These are phyloP conservation scores for Plasmodium vivax DNA, from an alignment of 169 alveolate genomes.

Conservation along the genomic window DNA sequence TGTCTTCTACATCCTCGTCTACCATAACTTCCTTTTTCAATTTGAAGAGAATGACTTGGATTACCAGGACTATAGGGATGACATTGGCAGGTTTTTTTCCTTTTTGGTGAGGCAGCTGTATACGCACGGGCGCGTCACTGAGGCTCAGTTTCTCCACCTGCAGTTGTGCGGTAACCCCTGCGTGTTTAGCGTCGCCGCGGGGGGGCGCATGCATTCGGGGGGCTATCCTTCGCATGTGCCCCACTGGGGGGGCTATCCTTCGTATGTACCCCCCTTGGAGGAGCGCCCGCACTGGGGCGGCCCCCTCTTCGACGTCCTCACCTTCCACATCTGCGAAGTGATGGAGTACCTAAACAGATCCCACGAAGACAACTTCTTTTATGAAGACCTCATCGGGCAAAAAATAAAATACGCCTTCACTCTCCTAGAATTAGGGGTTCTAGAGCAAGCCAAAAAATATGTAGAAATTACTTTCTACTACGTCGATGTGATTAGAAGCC, in stretches of 20 bases:
- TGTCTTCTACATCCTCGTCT: not conserved
- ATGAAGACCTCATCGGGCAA: slow-evolving; percentile 11
- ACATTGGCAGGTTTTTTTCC: slow-evolving; percentile 15
- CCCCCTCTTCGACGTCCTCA: slow-evolving; percentile 8
- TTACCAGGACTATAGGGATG: slow-evolving; percentile 13
- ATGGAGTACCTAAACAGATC: slow-evolving; percentile 37
- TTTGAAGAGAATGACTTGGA: slow-evolving; percentile 40
- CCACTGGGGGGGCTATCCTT: no score
- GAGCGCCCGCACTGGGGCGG: not conserved
- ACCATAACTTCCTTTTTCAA: slow-evolving; percentile 54
- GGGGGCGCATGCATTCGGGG: no score
- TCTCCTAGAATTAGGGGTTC: slow-evolving; percentile 41
- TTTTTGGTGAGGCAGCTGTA: slow-evolving; percentile 20
- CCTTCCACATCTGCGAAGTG: slow-evolving; percentile 54
- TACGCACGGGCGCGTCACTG: slow-evolving; percentile 1
- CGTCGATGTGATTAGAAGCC: slow-evolving; percentile 62
- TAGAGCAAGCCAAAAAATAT: slow-evolving; percentile 37
- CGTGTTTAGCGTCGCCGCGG: not conserved
- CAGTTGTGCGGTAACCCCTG: slow-evolving; percentile 21
- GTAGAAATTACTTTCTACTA: slow-evolving; percentile 38
- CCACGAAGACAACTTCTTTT: slow-evolving; percentile 44
- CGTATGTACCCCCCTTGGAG: no score
- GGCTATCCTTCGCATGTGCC: no score
- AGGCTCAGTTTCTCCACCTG: slow-evolving; percentile 29
- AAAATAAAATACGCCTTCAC: slow-evolving; percentile 33